Evolutionary conservation across 768 basidiomycete genomes (phyloP), one percentile per base, ranked within the genome.

Genomic region (Xerocomus potaroensis): DNA sequence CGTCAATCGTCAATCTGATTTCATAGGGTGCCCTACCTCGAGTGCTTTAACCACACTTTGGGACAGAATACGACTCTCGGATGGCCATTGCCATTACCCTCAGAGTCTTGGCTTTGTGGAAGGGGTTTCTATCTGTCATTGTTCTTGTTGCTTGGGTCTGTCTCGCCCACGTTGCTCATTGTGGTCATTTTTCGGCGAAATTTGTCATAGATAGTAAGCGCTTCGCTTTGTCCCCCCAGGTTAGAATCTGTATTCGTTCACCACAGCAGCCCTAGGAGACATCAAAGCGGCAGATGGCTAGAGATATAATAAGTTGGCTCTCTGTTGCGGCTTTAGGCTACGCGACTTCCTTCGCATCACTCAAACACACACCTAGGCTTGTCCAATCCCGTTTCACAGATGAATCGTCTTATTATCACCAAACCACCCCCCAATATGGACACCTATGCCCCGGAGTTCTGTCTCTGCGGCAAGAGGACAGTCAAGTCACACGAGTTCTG

Each of bases 391-490:
- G 23, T 14, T 47, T 36, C 18, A 49, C 27, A 5, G 21, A 41
- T 45, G 47, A 5, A 43, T 19, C 30, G 35, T 10, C 35, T 53
- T 48, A 11, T 43, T n/a, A 11, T 41, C 3, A 15, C 43, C 9
- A 11, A 15, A 27, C 43, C 52, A 36, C 51, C 47, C 6, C 49
- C 49, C 15, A n/a, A 24, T 7, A 26, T 53, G 19, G 54, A 59
- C 10, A 29, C 41, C 16, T 57, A 45, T 14, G 35, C 51, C 21
- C 52, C 53, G 0, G 41, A 58, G 16, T 27, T 49, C 14, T 65
- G 64, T 35, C 57, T 58, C 36, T 67, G 64, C 14, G 66, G 65
- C 14, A 47, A 31, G 11, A 38, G 33, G 30, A 65, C 64, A 0
- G 33, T 51, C 0, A 44, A 55, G 41, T 53, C 43, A 10, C 64